phyloP scores from a whole-genome alignment of 495 filamentous ascomycete species.

The Aspergillus conjunctus region DNA sequence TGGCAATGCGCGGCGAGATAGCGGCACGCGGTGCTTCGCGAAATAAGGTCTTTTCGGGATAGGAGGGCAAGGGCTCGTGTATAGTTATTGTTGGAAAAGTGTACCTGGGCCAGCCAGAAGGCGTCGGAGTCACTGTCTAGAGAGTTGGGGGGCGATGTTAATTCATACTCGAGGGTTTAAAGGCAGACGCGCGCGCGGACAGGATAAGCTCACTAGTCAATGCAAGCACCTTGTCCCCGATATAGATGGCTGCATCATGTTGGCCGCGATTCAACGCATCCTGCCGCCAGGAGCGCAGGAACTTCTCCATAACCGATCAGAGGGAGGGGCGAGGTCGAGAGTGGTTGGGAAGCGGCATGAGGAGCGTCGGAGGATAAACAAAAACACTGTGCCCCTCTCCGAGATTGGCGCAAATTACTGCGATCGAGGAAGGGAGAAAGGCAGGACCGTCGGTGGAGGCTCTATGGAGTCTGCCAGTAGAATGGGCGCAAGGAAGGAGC shows the following conservation, averaged over 20 bases:
- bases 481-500: background rate
- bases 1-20: slow-evolving; percentile 93
- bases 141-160: slow-evolving; percentile 16
- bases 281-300: slow-evolving; percentile 88
- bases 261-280: slow-evolving; percentile 92
- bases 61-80: slow-evolving; percentile 84
- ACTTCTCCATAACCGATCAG: slow-evolving; percentile 72
- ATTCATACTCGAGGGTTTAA: background rate
- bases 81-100: slow-evolving; percentile 93
- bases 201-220: slow-evolving; percentile 70
- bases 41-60: slow-evolving; percentile 78
- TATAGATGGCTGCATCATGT: slow-evolving; percentile 92
- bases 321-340: background rate
- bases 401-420: background rate
- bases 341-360: slow-evolving; percentile 13
- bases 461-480: background rate
- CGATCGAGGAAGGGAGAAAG: background rate
- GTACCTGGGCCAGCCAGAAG: slow-evolving; percentile 91
- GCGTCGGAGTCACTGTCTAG: slow-evolving; percentile 86
- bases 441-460: background rate
- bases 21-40: slow-evolving; percentile 78
- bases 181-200: background rate
- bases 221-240: slow-evolving; percentile 94
- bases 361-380: slow-evolving; percentile 15
- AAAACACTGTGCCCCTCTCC: slow-evolving; percentile 4